Conservation (phyloP, 1,284 basidiomycete genomes). For the Schizophyllum amplum region DNA sequence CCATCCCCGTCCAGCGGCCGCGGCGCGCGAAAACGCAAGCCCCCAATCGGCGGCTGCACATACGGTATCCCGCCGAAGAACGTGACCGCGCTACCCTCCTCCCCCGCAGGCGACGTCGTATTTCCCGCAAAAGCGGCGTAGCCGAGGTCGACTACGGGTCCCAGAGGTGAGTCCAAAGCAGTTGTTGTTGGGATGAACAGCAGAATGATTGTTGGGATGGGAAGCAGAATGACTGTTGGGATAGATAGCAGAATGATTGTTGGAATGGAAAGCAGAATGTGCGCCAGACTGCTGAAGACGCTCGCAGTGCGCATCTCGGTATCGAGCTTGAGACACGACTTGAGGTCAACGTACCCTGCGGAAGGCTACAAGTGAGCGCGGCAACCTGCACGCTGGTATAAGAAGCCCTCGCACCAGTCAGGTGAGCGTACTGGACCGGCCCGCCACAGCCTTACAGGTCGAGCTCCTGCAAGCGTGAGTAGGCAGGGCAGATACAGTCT, state of each 20-base stretch:
- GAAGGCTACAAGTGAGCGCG: too few species aligned
- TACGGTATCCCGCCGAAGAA: slow-evolving; percentile 39
- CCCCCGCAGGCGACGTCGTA: slow-evolving; percentile 29
- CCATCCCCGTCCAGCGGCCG: slow-evolving; percentile 7
- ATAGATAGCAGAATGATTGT: not conserved
- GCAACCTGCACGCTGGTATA: too few species aligned
- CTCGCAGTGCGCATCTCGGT: too few species aligned
- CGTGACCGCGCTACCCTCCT: slow-evolving; percentile 25
- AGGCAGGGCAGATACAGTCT: too few species aligned
- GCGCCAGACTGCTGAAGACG: too few species aligned
- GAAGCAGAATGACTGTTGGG: not conserved
- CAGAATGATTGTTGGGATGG: not conserved
- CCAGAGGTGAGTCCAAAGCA: slow-evolving; percentile 13
- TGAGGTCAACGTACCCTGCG: too few species aligned
- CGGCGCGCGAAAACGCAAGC: slow-evolving; percentile 18
- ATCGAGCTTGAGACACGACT: too few species aligned
- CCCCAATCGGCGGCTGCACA: slow-evolving; percentile 33
- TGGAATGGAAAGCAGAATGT: not conserved
- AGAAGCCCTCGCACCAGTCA: too few species aligned
- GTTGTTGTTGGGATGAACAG: not conserved
- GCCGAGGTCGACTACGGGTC: slow-evolving; percentile 32
- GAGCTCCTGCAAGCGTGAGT: too few species aligned
- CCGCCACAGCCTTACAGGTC: too few species aligned
- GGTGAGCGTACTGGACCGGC: too few species aligned
- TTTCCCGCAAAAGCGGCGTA: slow-evolving; percentile 36